These are phyloP conservation scores for Naegleria fowleri DNA, from an alignment of 208 protist species.

Conservation along the genomic window DNA sequence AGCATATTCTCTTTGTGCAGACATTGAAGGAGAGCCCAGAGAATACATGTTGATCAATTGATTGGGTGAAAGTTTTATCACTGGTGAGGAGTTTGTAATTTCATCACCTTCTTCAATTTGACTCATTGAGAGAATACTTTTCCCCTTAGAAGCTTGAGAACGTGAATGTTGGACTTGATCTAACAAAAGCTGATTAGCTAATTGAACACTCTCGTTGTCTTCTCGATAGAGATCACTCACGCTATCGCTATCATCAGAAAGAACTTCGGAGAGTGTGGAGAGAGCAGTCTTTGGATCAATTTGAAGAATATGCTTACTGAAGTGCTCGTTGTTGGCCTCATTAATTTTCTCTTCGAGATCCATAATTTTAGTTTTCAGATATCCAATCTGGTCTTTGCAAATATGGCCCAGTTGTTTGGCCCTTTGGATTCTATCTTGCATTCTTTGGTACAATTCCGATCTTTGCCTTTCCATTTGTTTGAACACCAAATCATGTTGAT, in stretches of 20 bases:
- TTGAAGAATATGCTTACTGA: background rate
- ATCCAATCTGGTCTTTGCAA: background rate
- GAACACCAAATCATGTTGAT: background rate
- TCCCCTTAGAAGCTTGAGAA: no score
- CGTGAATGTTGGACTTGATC: no score
- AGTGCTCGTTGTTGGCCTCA: background rate
- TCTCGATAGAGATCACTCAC: no score
- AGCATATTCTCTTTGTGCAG: no score
- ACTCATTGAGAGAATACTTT: no score
- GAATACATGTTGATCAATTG: no score
- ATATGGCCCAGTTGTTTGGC: background rate
- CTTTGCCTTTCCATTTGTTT: constrained; percentile 7
- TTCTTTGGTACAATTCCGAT: background rate
- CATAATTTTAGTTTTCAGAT: background rate
- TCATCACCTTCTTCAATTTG: no score
- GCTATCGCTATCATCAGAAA: background rate
- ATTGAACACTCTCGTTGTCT: no score
- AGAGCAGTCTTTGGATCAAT: background rate
- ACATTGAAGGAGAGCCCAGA: no score
- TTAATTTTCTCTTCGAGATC: background rate
- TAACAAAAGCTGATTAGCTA: no score
- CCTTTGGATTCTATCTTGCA: background rate
- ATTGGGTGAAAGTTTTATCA: no score
- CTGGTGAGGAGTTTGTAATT: no score
- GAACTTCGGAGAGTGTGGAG: background rate